These are phyloP conservation scores for Saccharomycopsis sp. DNA, from an alignment of 805 yeast species.

Conservation along the genomic window DNA sequence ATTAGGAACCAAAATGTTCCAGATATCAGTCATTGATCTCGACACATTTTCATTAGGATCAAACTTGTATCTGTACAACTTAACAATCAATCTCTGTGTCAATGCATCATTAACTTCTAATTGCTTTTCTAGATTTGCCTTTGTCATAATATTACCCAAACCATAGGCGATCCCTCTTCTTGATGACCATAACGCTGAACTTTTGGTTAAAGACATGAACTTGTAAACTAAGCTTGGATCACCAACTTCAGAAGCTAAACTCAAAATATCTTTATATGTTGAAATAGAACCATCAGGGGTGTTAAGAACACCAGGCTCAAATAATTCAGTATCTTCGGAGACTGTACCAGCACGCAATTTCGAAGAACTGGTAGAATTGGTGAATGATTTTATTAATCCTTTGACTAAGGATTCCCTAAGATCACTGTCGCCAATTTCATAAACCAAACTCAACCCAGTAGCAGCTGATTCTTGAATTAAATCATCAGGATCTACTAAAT, in stretches of 20 bases:
- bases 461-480: slow-evolving; percentile 89
- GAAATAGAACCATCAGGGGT: slow-evolving; percentile 84
- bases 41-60: slow-evolving; percentile 78
- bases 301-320: slow-evolving; percentile 72
- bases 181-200: slow-evolving; percentile 86
- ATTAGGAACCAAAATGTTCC: slow-evolving; percentile 63
- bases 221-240: slow-evolving; percentile 91
- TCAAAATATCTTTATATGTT: slow-evolving; percentile 84
- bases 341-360: slow-evolving; percentile 57
- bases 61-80: slow-evolving; percentile 72
- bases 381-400: slow-evolving; percentile 67
- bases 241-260: slow-evolving; percentile 88
- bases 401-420: slow-evolving; percentile 68
- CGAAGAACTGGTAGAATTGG: slow-evolving; percentile 50
- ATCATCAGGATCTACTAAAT: slow-evolving; percentile 77
- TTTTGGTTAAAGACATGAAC: slow-evolving; percentile 86
- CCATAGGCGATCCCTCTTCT: slow-evolving; percentile 94
- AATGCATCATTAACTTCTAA: slow-evolving; percentile 46
- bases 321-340: slow-evolving; percentile 72
- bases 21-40: slow-evolving; percentile 79
- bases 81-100: slow-evolving; percentile 64
- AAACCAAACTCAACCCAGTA: slow-evolving; percentile 75
- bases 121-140: slow-evolving; percentile 61
- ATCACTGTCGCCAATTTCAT: slow-evolving; percentile 65
- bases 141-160: slow-evolving; percentile 75